A percentile compares a stretch with the other conserved stretches of the same genome.
phyloP scores from a whole-genome alignment of 2,329 filamentous ascomycete genomes.

The Tolypocladium ovalisporum region DNA sequence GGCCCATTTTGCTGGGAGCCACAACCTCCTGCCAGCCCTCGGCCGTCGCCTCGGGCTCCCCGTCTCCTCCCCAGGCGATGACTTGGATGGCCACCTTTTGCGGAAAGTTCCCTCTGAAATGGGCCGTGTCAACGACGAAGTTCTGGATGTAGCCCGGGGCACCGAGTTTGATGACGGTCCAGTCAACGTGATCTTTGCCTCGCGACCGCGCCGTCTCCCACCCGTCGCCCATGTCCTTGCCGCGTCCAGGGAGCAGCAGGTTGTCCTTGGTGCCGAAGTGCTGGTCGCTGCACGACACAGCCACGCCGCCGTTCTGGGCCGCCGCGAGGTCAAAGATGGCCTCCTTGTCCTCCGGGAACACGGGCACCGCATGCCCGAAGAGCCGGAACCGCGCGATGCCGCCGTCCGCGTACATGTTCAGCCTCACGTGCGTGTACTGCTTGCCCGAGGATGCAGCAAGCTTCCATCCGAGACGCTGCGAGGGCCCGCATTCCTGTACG shows the following conservation, averaged over 20 bases:
- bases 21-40: slow-evolving; percentile 57
- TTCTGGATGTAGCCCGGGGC: slow-evolving; percentile 52
- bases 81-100: slow-evolving; percentile 61
- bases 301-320: slow-evolving; percentile 68
- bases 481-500: slow-evolving; percentile 62
- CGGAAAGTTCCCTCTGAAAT: slow-evolving; percentile 77
- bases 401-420: slow-evolving; percentile 80
- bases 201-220: slow-evolving; percentile 77
- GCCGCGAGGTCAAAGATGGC: slow-evolving; percentile 66
- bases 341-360: slow-evolving; percentile 56
- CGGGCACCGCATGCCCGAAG: slow-evolving; percentile 64
- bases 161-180: slow-evolving; percentile 68
- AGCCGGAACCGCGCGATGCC: slow-evolving; percentile 73
- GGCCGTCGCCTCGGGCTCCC: slow-evolving; percentile 45
- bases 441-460: slow-evolving; percentile 47
- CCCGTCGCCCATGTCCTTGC: slow-evolving; percentile 78
- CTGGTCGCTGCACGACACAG: slow-evolving; percentile 67
- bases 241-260: slow-evolving; percentile 65
- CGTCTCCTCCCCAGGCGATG: slow-evolving; percentile 41
- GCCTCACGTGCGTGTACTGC: slow-evolving; percentile 66
- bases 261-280: slow-evolving; percentile 79
- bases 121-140: slow-evolving; percentile 68
- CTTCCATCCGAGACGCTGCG: slow-evolving; percentile 63
- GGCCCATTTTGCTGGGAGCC: slow-evolving; percentile 55
- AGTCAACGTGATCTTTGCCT: slow-evolving; percentile 63